Conservation (phyloP, 2,329 filamentous ascomycete genomes). For the Colletotrichum sojae region DNA sequence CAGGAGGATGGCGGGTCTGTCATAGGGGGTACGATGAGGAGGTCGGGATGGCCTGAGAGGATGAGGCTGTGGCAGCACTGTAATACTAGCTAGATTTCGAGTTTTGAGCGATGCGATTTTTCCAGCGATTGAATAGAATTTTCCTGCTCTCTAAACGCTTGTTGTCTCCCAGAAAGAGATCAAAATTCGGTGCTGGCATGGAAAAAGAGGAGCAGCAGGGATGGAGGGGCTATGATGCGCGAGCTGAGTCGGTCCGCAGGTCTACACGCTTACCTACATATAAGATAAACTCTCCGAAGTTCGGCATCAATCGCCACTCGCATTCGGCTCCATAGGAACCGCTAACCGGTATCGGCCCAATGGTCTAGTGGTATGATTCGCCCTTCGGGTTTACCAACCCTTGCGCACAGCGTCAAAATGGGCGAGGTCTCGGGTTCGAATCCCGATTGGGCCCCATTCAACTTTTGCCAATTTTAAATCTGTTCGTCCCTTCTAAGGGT, state of each 20-base stretch:
- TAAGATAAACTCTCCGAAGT: too few species aligned
- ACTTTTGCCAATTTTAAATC: too few species aligned
- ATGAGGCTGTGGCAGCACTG: background rate
- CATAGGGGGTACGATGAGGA: background rate
- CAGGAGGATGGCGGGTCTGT: constrained; percentile 51
- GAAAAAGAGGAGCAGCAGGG: too few species aligned
- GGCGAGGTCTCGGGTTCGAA: constrained; percentile 40
- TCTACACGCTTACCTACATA: too few species aligned
- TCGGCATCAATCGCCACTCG: background rate
- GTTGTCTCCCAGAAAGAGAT: too few species aligned
- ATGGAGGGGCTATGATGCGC: too few species aligned
- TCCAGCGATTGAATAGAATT: too few species aligned
- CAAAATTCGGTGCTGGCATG: too few species aligned
- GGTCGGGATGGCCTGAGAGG: background rate
- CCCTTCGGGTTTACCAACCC: constrained; percentile 31
- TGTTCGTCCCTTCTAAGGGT: too few species aligned
- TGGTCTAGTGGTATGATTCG: constrained; percentile 41
- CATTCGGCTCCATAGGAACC: constrained; percentile 23
- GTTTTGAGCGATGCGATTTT: background rate
- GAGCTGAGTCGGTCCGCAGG: too few species aligned
- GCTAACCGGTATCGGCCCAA: constrained; percentile 19
- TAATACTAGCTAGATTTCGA: background rate
- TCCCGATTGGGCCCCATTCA: constrained; percentile 29
- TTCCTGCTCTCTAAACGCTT: too few species aligned
- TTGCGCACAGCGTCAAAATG: constrained; percentile 27